phyloP scores from a whole-genome alignment of 305 asterid species.

The Solanum hybrid region DNA sequence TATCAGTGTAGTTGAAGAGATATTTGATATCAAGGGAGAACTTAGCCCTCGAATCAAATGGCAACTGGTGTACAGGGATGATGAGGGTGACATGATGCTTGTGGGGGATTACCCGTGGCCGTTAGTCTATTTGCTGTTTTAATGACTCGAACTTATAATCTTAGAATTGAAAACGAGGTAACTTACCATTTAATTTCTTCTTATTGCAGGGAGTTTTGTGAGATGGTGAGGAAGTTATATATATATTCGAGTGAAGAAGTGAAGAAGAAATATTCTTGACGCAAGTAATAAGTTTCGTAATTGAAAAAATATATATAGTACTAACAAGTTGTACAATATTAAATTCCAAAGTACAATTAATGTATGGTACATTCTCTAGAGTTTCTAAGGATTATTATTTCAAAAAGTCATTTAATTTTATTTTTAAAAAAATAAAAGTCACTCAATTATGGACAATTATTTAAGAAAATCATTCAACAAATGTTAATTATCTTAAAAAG shows the following conservation, averaged over 20 bases:
- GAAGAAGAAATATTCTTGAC: conserved; percentile 50
- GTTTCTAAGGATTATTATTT: not conserved
- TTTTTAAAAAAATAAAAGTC: accelerated
- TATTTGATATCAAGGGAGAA: conserved; percentile 74
- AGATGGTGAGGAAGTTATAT: conserved; percentile 52
- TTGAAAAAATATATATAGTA: not conserved
- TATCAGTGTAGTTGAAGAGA: conserved; percentile 39
- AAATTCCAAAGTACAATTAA: not conserved
- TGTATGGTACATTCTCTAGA: not conserved
- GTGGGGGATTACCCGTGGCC: conserved; percentile 86
- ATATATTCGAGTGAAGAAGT: conserved; percentile 59
- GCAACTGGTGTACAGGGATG: conserved; percentile 62
- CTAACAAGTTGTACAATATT: not conserved
- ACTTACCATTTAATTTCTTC: not conserved
- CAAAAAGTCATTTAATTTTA: not conserved
- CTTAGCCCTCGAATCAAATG: conserved; percentile 51
- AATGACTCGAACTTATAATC: not conserved
- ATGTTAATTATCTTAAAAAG: too few relatives aligned
- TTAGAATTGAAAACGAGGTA: not conserved
- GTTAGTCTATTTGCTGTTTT: conserved; percentile 25
- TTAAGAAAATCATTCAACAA: not conserved
- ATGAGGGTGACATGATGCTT: conserved; percentile 85
- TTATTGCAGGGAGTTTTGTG: conserved; percentile 58
- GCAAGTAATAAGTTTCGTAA: conserved; percentile 14
- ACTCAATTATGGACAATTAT: too few relatives aligned